These are phyloP conservation scores for Asterionellopsis glacialis DNA, from an alignment of 108 stramenopile genomes.

Conservation along the genomic window DNA sequence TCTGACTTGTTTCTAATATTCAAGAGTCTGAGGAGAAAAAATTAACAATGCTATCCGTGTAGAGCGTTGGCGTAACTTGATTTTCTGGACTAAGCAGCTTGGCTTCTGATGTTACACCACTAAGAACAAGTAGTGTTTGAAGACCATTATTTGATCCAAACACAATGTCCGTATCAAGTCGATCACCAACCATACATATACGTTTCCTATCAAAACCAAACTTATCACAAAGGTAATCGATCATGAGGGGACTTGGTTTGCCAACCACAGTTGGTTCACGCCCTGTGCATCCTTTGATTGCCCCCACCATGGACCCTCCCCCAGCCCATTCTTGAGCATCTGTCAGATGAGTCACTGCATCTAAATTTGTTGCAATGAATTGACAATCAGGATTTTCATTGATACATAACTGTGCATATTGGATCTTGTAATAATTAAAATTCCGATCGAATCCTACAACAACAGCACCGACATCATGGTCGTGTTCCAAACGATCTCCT, in stretches of 20 bases:
- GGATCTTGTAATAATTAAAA: constrained; percentile 98
- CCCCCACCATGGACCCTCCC: constrained; percentile 94
- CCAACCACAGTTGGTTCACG: constrained; percentile 92
- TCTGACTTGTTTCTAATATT: too few relatives aligned
- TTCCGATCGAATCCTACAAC: constrained; percentile 93
- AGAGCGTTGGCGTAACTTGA: constrained; percentile 87
- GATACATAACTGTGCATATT: constrained; percentile 96
- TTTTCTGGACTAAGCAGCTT: constrained; percentile 88
- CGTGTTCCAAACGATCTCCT: constrained; percentile 79
- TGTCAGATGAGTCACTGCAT: constrained; percentile 96
- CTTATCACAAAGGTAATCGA: constrained; percentile 91
- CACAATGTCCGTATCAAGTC: constrained; percentile 95
- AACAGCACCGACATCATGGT: constrained; percentile 89
- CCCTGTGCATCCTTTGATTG: constrained; percentile 96
- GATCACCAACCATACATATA: constrained; percentile 98
- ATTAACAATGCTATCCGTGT: constrained; percentile 90
- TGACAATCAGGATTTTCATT: constrained; percentile 83
- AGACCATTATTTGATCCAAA: constrained; percentile 96
- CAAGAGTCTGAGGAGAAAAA: too few relatives aligned
- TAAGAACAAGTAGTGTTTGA: constrained; percentile 88
- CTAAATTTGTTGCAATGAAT: constrained; percentile 98
- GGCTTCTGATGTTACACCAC: constrained; percentile 92
- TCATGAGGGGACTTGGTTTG: constrained; percentile 95
- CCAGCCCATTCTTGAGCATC: constrained; percentile 98
- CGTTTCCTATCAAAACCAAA: constrained; percentile 67